Percentiles rank a stretch among this genome's conserved stretches.
These are phyloP conservation scores for Pythium chondricola DNA, from an alignment of 352 stramenopile genomes.

Conservation along the genomic window DNA sequence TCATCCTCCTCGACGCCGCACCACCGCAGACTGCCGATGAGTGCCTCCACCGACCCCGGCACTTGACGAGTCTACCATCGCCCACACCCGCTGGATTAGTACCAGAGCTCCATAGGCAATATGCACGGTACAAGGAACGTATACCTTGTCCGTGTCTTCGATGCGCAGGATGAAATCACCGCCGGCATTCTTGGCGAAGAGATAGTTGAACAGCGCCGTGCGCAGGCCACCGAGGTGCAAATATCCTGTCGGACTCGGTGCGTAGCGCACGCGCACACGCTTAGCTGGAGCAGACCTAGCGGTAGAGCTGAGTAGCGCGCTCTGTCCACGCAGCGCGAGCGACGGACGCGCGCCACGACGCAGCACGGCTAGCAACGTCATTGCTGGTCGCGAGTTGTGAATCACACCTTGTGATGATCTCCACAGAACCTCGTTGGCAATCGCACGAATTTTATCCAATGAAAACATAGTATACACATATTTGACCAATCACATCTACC, in stretches of 20 bases:
- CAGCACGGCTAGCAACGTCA: slow-evolving; percentile 10
- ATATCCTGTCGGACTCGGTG: slow-evolving; percentile 87
- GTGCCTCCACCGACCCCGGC: slow-evolving; percentile 73
- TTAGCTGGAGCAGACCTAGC: slow-evolving; percentile 2
- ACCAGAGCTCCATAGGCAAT: too few relatives aligned
- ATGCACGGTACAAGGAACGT: neutral
- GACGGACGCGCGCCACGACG: neutral
- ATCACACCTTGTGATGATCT: slow-evolving; percentile 1
- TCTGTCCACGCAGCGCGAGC: neutral
- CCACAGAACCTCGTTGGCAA: slow-evolving; percentile 8
- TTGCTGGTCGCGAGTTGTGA: neutral
- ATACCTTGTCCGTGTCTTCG: slow-evolving; percentile 89
- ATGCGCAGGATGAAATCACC: slow-evolving; percentile 89
- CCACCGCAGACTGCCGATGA: slow-evolving; percentile 90
- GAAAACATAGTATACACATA: neutral
- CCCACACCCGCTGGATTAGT: too few relatives aligned
- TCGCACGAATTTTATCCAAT: slow-evolving; percentile 5
- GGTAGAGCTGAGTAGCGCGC: neutral
- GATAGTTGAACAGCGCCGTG: slow-evolving; percentile 91
- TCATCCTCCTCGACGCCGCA: slow-evolving; percentile 97
- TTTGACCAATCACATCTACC: neutral
- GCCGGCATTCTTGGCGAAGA: slow-evolving; percentile 80
- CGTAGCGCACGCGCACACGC: slow-evolving; percentile 76
- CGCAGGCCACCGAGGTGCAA: slow-evolving; percentile 88
- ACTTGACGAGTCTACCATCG: slow-evolving; percentile 74